Base-by-base conservation (phyloP, 2,329 filamentous ascomycete genomes). In the Metarhizium anisopliae region DNA sequence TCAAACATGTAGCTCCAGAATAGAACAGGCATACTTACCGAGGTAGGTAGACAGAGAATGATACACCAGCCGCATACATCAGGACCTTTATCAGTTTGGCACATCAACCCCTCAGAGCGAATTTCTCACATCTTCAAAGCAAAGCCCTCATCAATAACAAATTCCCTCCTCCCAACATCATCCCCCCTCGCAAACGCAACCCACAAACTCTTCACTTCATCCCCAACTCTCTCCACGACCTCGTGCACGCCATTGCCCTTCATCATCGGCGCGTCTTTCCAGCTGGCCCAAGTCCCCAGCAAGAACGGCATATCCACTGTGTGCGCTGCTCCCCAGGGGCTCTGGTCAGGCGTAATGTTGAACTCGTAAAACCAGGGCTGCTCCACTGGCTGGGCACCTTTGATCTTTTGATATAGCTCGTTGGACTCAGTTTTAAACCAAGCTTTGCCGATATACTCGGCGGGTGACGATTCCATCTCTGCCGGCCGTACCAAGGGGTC, bases 261-360 rank as follows among this genome's bases (percentile, higher is more conserved):
- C 13, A 62, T 13, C 60, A 61, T 61, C 5, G 60, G 61, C 25
- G 61, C 61, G 32, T 56, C 32, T 45, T 61, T 61, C 60, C 61
- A 62, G 4, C 4, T 47, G 36, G 32, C 32, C 32, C 32, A 35
- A 35, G 6, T 35, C 32, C 32, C 59, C 14, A 62, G 54, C 1
- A 61, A 29, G 35, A 60, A 56, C 11, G 61, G 58, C 51, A 62
- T 25, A 20, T 62, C 61, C 4, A 61, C 51, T 13, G 55, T 58
- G 51, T 62, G 61, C 36, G 61, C 36, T 1, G 59, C 53, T n/a
- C 51, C n/a, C 38, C 45, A 55, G 8, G 35, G 45, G 55, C 49
- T 58, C 35, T 30, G 55, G 16, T 51, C 7, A n/a, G 61, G 47
- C 32, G 45, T 50, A 35, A 56, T 38, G 54, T 43, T 47, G 25